These are phyloP conservation scores for Arabis hirsuta DNA, from an alignment of 345 rosid species.

Conservation along the genomic window DNA sequence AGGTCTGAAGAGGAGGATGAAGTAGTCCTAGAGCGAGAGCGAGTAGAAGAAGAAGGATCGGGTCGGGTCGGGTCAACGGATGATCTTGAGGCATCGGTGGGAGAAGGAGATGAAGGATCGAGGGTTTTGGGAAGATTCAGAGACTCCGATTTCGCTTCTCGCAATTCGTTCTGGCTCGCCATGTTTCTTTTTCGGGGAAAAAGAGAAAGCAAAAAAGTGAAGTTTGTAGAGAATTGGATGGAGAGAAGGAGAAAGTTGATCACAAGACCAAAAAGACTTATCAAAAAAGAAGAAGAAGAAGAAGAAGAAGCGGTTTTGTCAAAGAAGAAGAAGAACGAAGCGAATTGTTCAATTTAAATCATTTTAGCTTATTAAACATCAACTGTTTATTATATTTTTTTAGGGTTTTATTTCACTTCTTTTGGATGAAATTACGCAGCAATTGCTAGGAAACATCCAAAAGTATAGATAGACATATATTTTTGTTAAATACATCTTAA, in stretches of 20 bases:
- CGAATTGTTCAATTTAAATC: slow-evolving; percentile 21
- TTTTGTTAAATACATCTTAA: too few relatives aligned
- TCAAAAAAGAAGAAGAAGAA: slow-evolving; percentile 3
- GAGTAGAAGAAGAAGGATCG: slow-evolving; percentile 18
- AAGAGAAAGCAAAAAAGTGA: neutral
- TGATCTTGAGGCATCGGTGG: slow-evolving; percentile 34
- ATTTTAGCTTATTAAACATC: slow-evolving; percentile 5
- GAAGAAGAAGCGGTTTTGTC: slow-evolving; percentile 23
- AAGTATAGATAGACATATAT: too few relatives aligned
- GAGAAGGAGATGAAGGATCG: slow-evolving; percentile 29
- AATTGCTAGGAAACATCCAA: neutral
- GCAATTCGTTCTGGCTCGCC: slow-evolving; percentile 22
- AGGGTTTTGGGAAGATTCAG: slow-evolving; percentile 34
- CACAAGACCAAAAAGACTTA: neutral
- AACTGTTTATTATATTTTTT: neutral
- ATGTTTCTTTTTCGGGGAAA: neutral
- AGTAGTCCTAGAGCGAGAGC: neutral
- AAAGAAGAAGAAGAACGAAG: neutral
- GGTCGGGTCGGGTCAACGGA: slow-evolving; percentile 33
- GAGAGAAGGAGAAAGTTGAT: slow-evolving; percentile 24
- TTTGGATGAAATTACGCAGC: neutral
- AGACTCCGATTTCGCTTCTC: slow-evolving; percentile 21
- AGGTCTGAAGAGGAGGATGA: slow-evolving; percentile 10
- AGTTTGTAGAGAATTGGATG: neutral
- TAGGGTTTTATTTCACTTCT: neutral